Conservation (phyloP, 495 filamentous ascomycete species). For the Acidiella bohemica region DNA sequence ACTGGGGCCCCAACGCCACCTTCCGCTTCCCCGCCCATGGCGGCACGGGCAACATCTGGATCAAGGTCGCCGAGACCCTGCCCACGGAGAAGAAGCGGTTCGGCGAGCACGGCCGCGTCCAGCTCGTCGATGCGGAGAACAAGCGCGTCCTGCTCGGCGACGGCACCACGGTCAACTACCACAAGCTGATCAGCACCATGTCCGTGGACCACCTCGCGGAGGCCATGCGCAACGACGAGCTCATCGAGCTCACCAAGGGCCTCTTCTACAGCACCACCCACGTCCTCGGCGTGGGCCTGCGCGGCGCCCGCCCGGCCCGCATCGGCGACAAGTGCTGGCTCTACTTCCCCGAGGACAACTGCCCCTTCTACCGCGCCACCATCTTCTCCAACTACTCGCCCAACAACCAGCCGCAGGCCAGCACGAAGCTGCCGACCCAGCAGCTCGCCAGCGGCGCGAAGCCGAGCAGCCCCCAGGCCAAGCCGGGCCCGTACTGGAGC, state of each 20-base stretch:
- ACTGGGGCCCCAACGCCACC: slow-evolving; percentile 96
- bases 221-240: slow-evolving; percentile 72
- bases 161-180: slow-evolving; percentile 81
- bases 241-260: slow-evolving; percentile 70
- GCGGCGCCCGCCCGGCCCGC: slow-evolving; percentile 80
- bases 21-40: slow-evolving; percentile 96
- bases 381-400: slow-evolving; percentile 99
- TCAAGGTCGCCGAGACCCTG: slow-evolving; percentile 85
- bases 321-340: slow-evolving; percentile 99
- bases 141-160: slow-evolving; percentile 73
- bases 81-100: slow-evolving; percentile 84
- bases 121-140: slow-evolving; percentile 68
- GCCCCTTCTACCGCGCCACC: slow-evolving; percentile 98
- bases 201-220: slow-evolving; percentile 81
- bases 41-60: slow-evolving; percentile 98
- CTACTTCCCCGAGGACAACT: slow-evolving; percentile 98
- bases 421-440: slow-evolving; percentile 73
- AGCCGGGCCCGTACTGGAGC: slow-evolving; percentile 95
- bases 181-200: slow-evolving; percentile 93
- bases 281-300: slow-evolving; percentile 90
- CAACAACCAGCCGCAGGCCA: slow-evolving; percentile 80
- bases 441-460: slow-evolving; percentile 76
- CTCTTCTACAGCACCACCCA: slow-evolving; percentile 97
- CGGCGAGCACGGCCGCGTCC: slow-evolving; percentile 71
- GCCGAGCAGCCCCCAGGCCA: slow-evolving; percentile 48